Conservation (phyloP, 768 basidiomycete species). For the Lactarius deliciosus region DNA sequence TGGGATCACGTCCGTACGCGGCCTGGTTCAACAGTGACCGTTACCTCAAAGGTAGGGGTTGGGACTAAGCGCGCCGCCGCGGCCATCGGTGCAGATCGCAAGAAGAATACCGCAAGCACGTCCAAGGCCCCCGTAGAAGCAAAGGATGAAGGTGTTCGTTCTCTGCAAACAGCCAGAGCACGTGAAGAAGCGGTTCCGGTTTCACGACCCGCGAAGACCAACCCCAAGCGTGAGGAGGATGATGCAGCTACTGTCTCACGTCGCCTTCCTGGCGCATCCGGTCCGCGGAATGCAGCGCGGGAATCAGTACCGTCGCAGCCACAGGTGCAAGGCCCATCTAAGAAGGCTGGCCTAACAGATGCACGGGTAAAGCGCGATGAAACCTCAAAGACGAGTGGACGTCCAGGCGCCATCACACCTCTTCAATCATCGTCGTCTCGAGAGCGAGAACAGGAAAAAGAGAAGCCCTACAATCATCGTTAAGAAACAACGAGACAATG, state of each 20-base stretch:
- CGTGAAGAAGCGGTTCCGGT: constrained; percentile 11
- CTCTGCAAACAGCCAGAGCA: constrained; percentile 8
- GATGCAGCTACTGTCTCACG: constrained; percentile 24
- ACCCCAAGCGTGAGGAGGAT: constrained; percentile 31
- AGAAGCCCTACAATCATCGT: constrained; percentile 3
- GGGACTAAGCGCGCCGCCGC: constrained; percentile 15
- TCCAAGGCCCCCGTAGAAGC: constrained; percentile 14
- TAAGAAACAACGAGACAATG: constrained; percentile 23
- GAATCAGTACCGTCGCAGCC: constrained; percentile 25
- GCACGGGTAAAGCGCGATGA: constrained; percentile 35
- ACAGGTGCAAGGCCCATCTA: constrained; percentile 28
- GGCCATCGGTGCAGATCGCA: constrained; percentile 14
- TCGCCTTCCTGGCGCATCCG: constrained; percentile 30
- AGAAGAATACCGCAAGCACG: constrained; percentile 18
- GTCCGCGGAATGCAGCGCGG: constrained; percentile 26
- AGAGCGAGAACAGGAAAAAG: constrained; percentile 28
- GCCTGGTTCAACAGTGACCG: constrained; percentile 10
- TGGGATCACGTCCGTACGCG: constrained; percentile 53
- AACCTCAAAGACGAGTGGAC: constrained; percentile 35
- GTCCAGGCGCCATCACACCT: constrained; percentile 38
- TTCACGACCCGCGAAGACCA: constrained; percentile 15
- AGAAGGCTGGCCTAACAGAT: constrained; percentile 34
- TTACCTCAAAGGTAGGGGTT: constrained; percentile 5
- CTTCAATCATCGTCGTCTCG: constrained; percentile 31
- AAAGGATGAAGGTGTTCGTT: constrained; percentile 19